phyloP scores from a whole-genome alignment of 495 filamentous ascomycete genomes.

The Margaritispora aquatica region DNA sequence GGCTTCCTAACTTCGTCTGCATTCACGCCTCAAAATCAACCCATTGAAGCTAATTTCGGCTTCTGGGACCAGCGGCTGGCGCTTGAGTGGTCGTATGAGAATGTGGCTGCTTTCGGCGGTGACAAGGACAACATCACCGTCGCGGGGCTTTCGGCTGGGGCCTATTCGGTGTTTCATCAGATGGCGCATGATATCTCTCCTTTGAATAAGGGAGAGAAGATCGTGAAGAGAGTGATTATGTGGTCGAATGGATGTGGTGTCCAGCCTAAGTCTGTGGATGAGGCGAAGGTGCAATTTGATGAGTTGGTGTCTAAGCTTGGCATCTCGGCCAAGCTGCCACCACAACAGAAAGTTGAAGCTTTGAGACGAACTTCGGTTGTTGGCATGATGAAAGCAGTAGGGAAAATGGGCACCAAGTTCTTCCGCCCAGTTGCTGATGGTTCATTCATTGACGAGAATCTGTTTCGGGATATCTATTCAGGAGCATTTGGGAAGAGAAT shows the following conservation, averaged over 20 bases:
- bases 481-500: conserved; percentile 5
- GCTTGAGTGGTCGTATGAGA: conserved; percentile 62
- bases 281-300: conserved; percentile 9
- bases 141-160: conserved; percentile 36
- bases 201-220: neutral
- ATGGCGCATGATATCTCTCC: conserved; percentile 9
- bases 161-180: conserved; percentile 36
- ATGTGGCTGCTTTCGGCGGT: conserved; percentile 64
- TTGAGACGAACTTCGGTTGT: neutral
- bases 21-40: neutral
- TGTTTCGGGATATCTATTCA: conserved; percentile 5
- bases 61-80: conserved; percentile 62
- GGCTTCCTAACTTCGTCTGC: conserved; percentile 41
- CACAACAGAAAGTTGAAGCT: neutral
- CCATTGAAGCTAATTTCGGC: conserved; percentile 44
- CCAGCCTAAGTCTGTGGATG: conserved; percentile 3
- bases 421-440: conserved; percentile 8
- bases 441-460: conserved; percentile 6
- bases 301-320: neutral
- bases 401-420: conserved; percentile 8
- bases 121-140: conserved; percentile 42
- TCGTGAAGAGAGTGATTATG: neutral
- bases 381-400: conserved; percentile 1
- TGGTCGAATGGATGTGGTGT: conserved; percentile 10
- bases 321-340: neutral